Percentiles rank a stretch among this genome's conserved stretches.
phyloP scores from a whole-genome alignment of 2,329 filamentous ascomycete species.

The Akanthomyces muscarius region DNA sequence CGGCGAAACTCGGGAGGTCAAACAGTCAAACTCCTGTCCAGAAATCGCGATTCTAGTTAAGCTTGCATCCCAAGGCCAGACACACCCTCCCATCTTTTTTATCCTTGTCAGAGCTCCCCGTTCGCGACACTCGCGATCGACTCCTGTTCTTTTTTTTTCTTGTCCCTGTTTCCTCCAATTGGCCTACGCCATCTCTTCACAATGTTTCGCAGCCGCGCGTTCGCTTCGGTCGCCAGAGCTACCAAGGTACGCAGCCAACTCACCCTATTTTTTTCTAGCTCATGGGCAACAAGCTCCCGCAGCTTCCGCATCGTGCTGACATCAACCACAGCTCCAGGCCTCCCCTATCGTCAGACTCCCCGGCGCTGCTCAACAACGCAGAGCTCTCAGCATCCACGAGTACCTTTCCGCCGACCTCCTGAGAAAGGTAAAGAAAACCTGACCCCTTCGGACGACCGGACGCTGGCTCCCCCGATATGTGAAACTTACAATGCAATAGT shows the following conservation, averaged over 20 bases:
- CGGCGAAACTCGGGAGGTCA: conserved; percentile 19
- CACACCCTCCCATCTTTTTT: conserved; percentile 2
- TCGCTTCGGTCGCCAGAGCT: conserved; percentile 75
- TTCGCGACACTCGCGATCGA: conserved; percentile 17
- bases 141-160: conserved; percentile 16
- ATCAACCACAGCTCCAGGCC: conserved; percentile 23
- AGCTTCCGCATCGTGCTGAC: conserved; percentile 22
- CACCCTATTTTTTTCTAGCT: conserved; percentile 18
- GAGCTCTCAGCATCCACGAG: conserved; percentile 95
- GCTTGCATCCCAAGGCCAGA: conserved; percentile 13
- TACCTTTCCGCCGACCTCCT: conserved; percentile 94
- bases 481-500: conserved; percentile 49
- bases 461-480: conserved; percentile 18
- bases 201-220: conserved; percentile 84
- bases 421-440: conserved; percentile 52
- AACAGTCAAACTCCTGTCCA: conserved; percentile 16
- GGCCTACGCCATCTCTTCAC: conserved; percentile 29
- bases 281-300: conserved; percentile 5
- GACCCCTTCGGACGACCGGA: conserved; percentile 8
- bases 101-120: conserved; percentile 9
- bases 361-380: conserved; percentile 70
- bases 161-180: conserved; percentile 17
- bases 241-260: conserved; percentile 59
- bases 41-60: conserved; percentile 16
- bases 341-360: conserved; percentile 54